Evolutionary conservation across 129 eudicot genomes (phyloP).

Genomic region (Escallonia rubra): DNA sequence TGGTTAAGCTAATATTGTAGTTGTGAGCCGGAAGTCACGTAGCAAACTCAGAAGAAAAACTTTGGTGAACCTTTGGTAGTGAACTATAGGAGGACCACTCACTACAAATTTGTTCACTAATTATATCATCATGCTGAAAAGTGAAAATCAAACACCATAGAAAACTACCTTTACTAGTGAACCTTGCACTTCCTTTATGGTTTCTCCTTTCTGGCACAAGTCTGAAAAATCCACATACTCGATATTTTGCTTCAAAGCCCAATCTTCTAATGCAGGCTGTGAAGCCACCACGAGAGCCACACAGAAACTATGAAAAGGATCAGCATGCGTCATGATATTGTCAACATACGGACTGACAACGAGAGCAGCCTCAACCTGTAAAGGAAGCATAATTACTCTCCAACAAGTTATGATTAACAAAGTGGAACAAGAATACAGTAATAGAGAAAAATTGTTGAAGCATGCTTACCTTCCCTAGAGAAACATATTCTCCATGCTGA

Average conservation of each 20-base stretch:
- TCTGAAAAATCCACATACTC: conserved; percentile 49
- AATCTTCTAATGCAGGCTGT: conserved; percentile 49
- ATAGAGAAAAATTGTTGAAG: not conserved
- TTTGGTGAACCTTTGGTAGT: too few species aligned
- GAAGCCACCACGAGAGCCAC: conserved; percentile 94
- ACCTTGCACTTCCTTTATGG: conserved; percentile 58
- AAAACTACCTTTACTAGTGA: conserved; percentile 66
- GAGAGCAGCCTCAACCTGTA: conserved; percentile 82
- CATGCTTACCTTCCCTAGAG: conserved; percentile 74
- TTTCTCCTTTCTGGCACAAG: conserved; percentile 68
- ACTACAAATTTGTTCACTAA: not conserved
- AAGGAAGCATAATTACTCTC: conserved; percentile 1
- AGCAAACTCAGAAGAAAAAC: too few species aligned
- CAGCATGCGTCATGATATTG: conserved; percentile 76
- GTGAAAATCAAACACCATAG: not conserved
- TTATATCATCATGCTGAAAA: not conserved
- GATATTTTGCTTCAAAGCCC: conserved; percentile 72
- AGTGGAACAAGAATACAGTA: not conserved
- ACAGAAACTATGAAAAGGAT: conserved; percentile 82
- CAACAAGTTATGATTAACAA: conserved; percentile 12
- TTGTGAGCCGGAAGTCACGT: too few species aligned
- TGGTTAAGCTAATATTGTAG: too few species aligned
- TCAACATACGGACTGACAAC: conserved; percentile 70
- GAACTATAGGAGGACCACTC: too few species aligned
- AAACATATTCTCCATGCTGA: conserved; percentile 97